These are phyloP conservation scores for Neoboletus subvelutipes DNA, from an alignment of 768 basidiomycete genomes.

Conservation along the genomic window DNA sequence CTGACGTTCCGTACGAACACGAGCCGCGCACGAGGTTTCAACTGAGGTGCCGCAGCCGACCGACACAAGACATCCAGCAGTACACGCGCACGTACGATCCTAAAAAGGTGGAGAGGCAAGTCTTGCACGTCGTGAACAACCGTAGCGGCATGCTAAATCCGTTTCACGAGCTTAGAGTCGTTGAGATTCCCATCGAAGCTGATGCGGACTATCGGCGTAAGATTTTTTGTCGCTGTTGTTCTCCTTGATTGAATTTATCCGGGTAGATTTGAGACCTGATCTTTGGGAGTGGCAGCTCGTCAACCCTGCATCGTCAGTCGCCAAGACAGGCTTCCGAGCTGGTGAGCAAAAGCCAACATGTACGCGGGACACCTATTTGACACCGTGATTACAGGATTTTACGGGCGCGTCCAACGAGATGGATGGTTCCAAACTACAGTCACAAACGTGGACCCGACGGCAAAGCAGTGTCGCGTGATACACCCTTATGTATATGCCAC, in stretches of 20 bases:
- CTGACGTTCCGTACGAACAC: constrained; percentile 32
- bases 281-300: constrained; percentile 59
- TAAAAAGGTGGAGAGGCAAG: constrained; percentile 58
- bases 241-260: background rate
- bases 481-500: constrained; percentile 61
- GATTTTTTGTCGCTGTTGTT: constrained; percentile 8
- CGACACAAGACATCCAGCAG: constrained; percentile 60
- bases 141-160: constrained; percentile 1
- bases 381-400: constrained; percentile 40
- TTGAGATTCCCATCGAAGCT: constrained; percentile 54
- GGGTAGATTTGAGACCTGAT: constrained; percentile 35
- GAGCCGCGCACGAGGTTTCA: constrained; percentile 45
- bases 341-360: constrained; percentile 35
- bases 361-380: background rate
- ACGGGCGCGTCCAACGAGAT: constrained; percentile 57
- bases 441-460: constrained; percentile 76
- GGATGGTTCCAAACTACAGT: constrained; percentile 70
- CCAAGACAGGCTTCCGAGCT: constrained; percentile 47
- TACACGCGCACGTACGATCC: constrained; percentile 55
- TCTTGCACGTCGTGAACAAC: background rate
- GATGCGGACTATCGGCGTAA: constrained; percentile 68
- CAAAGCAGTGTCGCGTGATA: constrained; percentile 71
- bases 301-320: constrained; percentile 60
- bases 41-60: constrained; percentile 41
- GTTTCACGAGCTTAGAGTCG: constrained; percentile 41